Percentiles rank a stretch among this genome's conserved stretches.
These are phyloP conservation scores for Penicillium chermesinum DNA, from an alignment of 495 filamentous ascomycete species.

Conservation along the genomic window DNA sequence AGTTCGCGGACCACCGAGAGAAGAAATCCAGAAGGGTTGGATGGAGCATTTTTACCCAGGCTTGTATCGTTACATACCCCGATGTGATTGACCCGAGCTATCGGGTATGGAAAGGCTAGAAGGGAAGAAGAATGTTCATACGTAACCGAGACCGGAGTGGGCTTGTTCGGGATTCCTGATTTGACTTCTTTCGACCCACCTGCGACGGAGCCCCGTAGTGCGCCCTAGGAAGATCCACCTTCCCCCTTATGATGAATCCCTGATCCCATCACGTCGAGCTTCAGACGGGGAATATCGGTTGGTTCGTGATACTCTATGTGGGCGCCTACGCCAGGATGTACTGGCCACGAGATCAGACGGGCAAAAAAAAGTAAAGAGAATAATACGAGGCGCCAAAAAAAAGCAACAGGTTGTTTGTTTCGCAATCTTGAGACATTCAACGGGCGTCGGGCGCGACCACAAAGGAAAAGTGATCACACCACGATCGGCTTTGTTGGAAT, in stretches of 20 bases:
- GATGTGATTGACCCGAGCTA: conserved; percentile 12
- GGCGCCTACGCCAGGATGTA: too few species aligned
- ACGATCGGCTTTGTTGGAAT: conserved; percentile 16
- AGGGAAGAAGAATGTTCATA: conserved; percentile 37
- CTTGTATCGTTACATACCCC: conserved; percentile 5
- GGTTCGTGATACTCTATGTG: too few species aligned
- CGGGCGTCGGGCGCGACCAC: neutral
- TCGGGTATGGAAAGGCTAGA: conserved; percentile 35
- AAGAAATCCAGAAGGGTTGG: conserved; percentile 18
- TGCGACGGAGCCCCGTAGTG: neutral
- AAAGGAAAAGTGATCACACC: neutral
- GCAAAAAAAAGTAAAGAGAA: too few species aligned
- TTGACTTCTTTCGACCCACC: conserved; percentile 1
- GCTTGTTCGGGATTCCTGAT: conserved; percentile 15
- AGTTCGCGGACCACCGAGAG: neutral
- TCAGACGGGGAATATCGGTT: too few species aligned
- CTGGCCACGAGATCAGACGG: too few species aligned
- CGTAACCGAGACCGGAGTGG: conserved; percentile 35
- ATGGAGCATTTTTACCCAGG: conserved; percentile 4
- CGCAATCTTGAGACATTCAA: neutral
- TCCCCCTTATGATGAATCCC: conserved; percentile 14
- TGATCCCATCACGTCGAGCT: too few species aligned
- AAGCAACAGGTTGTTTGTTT: too few species aligned
- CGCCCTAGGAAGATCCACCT: conserved; percentile 4
- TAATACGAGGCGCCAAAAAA: too few species aligned